Evolutionary conservation across 108 stramenopile species (phyloP), one percentile per base, ranked within the genome.

Genomic region (Cyclostephanos tholiformis): DNA sequence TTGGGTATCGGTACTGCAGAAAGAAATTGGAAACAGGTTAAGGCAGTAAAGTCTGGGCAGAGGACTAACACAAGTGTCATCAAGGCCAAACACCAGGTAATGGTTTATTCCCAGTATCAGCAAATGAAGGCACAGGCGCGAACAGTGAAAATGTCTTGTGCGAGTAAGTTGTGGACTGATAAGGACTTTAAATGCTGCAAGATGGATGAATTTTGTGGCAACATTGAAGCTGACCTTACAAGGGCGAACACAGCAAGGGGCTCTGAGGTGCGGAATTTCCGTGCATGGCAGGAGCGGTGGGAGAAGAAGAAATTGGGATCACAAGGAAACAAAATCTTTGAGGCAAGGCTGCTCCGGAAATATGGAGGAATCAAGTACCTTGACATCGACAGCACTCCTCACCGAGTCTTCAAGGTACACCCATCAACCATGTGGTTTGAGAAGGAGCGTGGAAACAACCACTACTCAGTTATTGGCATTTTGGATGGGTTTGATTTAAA

Each of bases 261-360:
- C 50, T 20, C 17, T 9, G 56, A 57, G 26, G 56, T 57, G 26
- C 19, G 56, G 56, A 57, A 25, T 57, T 57, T 57, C 56, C 20
- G n/a, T n/a, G n/a, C n/a, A n/a, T n/a, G n/a, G n/a, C n/a, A n/a
- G n/a, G n/a, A n/a, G n/a, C n/a, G n/a, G 8, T 57, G 56, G 56
- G 56, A 57, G 56, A 57, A 57, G 56, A 57, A 57, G 56, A 57
- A 57, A 25, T 25, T 57, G 19, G 56, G 56, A 2, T 23, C 56
- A 25, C 20, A 57, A 25, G 56, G 56, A 25, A 26, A 57, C 25
- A 26, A 25, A 25, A 26, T 57, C 25, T 57, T 57, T 57, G 56
- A 57, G 56, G 23, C 19, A 22, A 57, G 56, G 56, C 56, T 57
- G 19, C 23, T 57, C 23, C 56, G 56, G 56, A 57, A 57, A 26